Base-by-base conservation (phyloP, 441 rosid genomes). In the Adansonia madagascariensis region DNA sequence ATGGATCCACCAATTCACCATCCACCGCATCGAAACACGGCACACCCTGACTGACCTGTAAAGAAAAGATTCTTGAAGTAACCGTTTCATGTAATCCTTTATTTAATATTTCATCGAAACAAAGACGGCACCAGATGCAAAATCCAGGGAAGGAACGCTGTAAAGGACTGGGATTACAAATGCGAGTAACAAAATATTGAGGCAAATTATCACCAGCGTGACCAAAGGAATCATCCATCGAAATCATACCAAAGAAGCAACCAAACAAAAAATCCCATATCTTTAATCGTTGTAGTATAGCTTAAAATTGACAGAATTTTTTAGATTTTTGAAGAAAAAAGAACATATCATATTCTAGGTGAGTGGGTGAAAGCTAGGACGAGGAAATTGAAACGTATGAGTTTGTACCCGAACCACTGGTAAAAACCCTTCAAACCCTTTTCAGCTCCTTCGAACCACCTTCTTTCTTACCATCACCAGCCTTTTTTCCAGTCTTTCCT, bases 401-500 rank as follows among this genome's bases (percentile, higher is more conserved):
- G 27, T 24, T 24, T 24, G 27, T 24, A 24, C 27, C 27, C 27
- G 27, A 24, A 24, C 27, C 27, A n/a, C 67, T 56, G 63, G 69
- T 22, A 24, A 68, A 14, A 7, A 35, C 14, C 67, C 18, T 77
- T 88, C 82, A 88, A 57, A 71, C 87, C 66, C 79, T 84, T 80
- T 87, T 84, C 43, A 86, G 78, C 80, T 85, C 87, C 82, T 78
- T 89, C 0, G 77, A 64, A 71, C 44, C 78, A 18, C 75, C 79
- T 77, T 82, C 94, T 76, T 88, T 89, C 88, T 88, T 90, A 71
- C 87, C 88, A 65, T 85, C 94, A 35, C 88, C 85, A 20, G 90
- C 88, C 78, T 24, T 95, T 95, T 77, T 95, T 95, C 85, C 84
- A 78, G 82, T 93, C 97, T 81, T 93, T 95, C 84, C 98, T 91